Conservation (phyloP, 371 early-diverging fungal species). For the Apophysomyces variabilis region DNA sequence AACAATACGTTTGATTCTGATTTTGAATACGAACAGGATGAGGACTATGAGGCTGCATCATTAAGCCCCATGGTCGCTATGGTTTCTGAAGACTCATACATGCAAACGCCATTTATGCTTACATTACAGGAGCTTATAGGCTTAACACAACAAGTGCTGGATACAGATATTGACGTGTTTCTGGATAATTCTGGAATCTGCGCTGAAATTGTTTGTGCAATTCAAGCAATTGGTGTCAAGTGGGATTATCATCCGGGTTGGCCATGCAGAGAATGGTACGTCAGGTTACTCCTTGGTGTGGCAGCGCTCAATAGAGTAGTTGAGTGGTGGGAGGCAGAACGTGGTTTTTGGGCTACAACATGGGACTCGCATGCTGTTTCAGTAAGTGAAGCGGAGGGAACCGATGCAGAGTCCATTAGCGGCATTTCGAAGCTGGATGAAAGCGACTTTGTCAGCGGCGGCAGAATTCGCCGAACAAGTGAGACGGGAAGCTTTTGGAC, state of each 20-base stretch:
- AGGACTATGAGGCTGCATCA: not conserved
- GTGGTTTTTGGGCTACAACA: constrained; percentile 46
- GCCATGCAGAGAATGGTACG: constrained; percentile 65
- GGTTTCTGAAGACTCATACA: constrained; percentile 63
- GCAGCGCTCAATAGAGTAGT: constrained; percentile 66
- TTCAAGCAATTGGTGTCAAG: constrained; percentile 50
- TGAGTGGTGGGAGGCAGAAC: constrained; percentile 68
- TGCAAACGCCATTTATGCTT: constrained; percentile 65
- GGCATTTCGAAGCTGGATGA: constrained; percentile 29
- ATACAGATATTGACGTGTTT: constrained; percentile 57
- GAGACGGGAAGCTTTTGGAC: constrained; percentile 12
- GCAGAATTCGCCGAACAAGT: constrained; percentile 1
- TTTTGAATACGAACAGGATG: not conserved
- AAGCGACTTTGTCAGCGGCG: constrained; percentile 19
- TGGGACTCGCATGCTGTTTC: constrained; percentile 11
- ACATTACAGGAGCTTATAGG: constrained; percentile 62
- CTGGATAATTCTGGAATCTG: constrained; percentile 54
- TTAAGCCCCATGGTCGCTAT: constrained; percentile 43
- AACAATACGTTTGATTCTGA: not conserved
- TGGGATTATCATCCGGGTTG: constrained; percentile 64
- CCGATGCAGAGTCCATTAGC: constrained; percentile 32
- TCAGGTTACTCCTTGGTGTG: constrained; percentile 56
- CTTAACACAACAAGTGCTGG: constrained; percentile 60
- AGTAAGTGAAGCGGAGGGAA: constrained; percentile 27
- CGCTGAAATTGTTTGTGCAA: constrained; percentile 50